These are phyloP conservation scores for Rhododendron vialii DNA, from an alignment of 148 eudicot species.

Conservation along the genomic window DNA sequence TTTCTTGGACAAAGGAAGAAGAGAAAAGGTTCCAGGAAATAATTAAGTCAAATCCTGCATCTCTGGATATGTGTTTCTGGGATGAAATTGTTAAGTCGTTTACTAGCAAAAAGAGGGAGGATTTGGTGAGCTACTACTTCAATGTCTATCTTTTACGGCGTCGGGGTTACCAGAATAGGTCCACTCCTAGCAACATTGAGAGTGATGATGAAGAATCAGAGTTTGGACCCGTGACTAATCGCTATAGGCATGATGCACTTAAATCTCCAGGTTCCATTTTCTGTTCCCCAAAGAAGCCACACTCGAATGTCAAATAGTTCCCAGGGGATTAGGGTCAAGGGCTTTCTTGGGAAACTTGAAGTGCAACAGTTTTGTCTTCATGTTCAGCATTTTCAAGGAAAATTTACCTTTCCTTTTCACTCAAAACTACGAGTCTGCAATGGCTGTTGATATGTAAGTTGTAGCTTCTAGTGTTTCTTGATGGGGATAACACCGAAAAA, in stretches of 20 bases:
- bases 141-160: constrained; percentile 71
- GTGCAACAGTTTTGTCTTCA: background rate
- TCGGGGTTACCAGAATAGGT: constrained; percentile 66
- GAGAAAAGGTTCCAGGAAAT: constrained; percentile 42
- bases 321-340: constrained; percentile 1
- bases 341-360: background rate
- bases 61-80: constrained; percentile 54
- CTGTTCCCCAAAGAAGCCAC: constrained; percentile 38
- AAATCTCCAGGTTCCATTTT: constrained; percentile 42
- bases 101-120: constrained; percentile 44
- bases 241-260: constrained; percentile 20
- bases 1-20: constrained; percentile 64
- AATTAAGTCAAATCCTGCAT: constrained; percentile 52
- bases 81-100: constrained; percentile 37
- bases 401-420: background rate
- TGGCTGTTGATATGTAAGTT: background rate
- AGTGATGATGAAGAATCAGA: constrained; percentile 86
- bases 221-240: constrained; percentile 23
- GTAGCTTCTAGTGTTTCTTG: background rate
- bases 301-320: constrained; percentile 6
- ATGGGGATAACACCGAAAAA: background rate
- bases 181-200: constrained; percentile 38
- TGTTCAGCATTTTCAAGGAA: background rate
- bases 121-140: constrained; percentile 73
- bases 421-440: background rate